Conservation (phyloP, 257 asterid species). For the Solanum appendiculatum region DNA sequence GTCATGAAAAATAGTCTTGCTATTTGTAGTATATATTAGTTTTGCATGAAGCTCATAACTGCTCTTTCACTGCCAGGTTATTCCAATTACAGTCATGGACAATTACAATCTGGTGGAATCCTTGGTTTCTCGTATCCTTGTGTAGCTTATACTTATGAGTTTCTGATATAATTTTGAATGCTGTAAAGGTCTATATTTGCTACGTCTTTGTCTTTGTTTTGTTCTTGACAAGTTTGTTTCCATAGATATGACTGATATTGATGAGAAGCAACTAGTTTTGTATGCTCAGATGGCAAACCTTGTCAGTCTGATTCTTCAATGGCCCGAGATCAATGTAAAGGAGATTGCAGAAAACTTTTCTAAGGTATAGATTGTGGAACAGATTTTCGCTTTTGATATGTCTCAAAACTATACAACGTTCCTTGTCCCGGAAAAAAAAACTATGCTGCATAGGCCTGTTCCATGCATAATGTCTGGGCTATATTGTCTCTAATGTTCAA, state of each 20-base stretch:
- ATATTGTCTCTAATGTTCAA: not conserved
- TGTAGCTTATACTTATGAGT: not conserved
- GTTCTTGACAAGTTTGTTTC: constrained; percentile 28
- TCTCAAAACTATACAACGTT: not conserved
- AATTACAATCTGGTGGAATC: constrained; percentile 55
- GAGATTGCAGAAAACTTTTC: constrained; percentile 70
- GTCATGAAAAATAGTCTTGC: not conserved
- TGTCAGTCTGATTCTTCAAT: constrained; percentile 63
- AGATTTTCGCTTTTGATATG: not conserved
- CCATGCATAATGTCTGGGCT: not conserved
- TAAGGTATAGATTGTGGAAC: constrained; percentile 38
- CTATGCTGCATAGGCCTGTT: not conserved
- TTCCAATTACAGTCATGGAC: constrained; percentile 50
- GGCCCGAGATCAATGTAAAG: constrained; percentile 68
- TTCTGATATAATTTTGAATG: not conserved
- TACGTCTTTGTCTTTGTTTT: not conserved
- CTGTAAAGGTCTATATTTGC: not conserved
- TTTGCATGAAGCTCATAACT: not conserved
- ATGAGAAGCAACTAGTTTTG: constrained; percentile 65
- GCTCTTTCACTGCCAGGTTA: constrained; percentile 34
- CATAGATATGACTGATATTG: constrained; percentile 61
- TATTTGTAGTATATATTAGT: not conserved
- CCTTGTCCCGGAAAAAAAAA: not conserved
- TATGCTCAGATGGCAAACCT: constrained; percentile 99
- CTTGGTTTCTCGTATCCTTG: constrained; percentile 96